phyloP scores from a whole-genome alignment of 148 eudicot species.

The Rhododendron ferrugineum region DNA sequence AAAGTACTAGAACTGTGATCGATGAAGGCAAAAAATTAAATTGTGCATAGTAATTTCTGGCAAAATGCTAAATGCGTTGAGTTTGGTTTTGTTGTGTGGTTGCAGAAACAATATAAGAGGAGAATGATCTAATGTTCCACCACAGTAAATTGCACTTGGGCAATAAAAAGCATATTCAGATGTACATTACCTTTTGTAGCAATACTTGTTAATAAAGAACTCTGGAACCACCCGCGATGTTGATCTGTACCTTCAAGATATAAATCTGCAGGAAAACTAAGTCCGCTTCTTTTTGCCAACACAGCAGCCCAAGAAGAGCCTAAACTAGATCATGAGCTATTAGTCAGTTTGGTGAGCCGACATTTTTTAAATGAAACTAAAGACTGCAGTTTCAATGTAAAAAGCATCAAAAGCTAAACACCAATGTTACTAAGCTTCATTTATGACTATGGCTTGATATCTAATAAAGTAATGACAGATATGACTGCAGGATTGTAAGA shows the following conservation, averaged over 20 bases:
- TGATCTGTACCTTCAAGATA: conserved; percentile 99
- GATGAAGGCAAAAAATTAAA: not conserved
- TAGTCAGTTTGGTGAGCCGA: not conserved
- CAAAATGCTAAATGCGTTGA: not conserved
- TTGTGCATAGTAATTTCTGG: not conserved
- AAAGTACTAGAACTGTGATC: not conserved
- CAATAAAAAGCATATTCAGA: not conserved
- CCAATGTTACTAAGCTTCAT: not conserved
- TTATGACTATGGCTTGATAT: not conserved
- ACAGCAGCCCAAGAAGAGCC: conserved; percentile 99
- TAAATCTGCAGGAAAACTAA: conserved; percentile 79
- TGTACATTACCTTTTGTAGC: conserved; percentile 64
- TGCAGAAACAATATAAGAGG: not conserved
- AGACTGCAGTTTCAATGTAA: not conserved
- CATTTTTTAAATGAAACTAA: not conserved
- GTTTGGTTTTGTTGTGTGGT: not conserved
- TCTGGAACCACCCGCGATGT: conserved; percentile 99
- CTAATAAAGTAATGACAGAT: not conserved
- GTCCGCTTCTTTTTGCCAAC: conserved; percentile 62
- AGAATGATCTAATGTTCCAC: not conserved
- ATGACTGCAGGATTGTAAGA: not conserved
- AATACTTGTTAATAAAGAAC: conserved; percentile 87
- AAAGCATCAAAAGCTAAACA: not conserved
- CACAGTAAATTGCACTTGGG: not conserved
- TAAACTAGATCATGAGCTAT: conserved; percentile 14